phyloP scores from a whole-genome alignment of 129 eudicot species.

The Flaveria ramosissima region DNA sequence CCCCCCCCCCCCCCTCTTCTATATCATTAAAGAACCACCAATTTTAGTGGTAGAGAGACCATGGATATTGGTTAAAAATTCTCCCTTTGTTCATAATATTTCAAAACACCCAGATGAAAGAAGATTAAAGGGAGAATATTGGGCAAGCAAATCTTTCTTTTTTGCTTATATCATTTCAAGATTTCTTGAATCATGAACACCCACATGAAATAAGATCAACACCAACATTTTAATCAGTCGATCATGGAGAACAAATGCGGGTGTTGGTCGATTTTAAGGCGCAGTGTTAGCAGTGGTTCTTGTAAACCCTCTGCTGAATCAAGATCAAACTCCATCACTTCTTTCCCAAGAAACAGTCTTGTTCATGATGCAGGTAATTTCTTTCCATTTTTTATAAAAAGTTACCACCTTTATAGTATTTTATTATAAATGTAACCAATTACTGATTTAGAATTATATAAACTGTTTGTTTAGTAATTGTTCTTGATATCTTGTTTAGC shows the following conservation, averaged over 20 bases:
- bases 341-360: slow-evolving; percentile 79
- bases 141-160: slow-evolving; percentile 14
- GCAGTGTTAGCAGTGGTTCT: slow-evolving; percentile 49
- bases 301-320: slow-evolving; percentile 58
- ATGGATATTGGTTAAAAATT: too few species aligned
- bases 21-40: too few species aligned
- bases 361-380: slow-evolving; percentile 88
- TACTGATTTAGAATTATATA: not conserved
- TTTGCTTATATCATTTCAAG: slow-evolving; percentile 2
- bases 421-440: not conserved
- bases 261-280: slow-evolving; percentile 75
- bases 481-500: slow-evolving; percentile 38
- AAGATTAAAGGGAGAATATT: not conserved
- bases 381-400: not conserved
- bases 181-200: slow-evolving; percentile 17
- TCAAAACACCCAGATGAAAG: slow-evolving; percentile 11
- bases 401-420: slow-evolving; percentile 9
- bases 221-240: not conserved
- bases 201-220: slow-evolving; percentile 24
- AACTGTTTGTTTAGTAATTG: not conserved
- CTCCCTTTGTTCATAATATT: too few species aligned
- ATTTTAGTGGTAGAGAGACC: too few species aligned
- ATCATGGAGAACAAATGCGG: slow-evolving; percentile 76
- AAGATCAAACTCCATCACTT: slow-evolving; percentile 49
- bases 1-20: too few species aligned